These are phyloP conservation scores for Aspergillus indologenus DNA, from an alignment of 495 filamentous ascomycete species.

Conservation along the genomic window DNA sequence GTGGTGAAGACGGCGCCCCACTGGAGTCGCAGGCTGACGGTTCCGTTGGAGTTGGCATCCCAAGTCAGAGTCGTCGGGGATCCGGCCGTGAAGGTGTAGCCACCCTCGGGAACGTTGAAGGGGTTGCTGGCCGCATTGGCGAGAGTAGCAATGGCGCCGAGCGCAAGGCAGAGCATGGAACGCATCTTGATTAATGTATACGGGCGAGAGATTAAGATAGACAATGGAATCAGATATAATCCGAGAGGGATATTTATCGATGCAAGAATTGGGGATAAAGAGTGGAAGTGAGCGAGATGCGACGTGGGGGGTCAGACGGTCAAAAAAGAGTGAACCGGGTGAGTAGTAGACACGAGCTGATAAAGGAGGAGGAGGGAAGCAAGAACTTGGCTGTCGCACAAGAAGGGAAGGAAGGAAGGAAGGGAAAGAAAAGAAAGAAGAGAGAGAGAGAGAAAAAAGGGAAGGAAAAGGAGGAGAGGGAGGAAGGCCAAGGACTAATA, in stretches of 20 bases:
- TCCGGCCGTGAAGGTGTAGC: conserved; percentile 50
- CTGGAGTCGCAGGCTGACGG: conserved; percentile 53
- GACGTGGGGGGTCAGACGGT: not conserved
- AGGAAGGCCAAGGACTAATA: conserved; percentile 2
- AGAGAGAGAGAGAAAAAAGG: conserved; percentile 4
- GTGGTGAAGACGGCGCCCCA: conserved; percentile 46
- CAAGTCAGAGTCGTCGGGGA: conserved; percentile 51
- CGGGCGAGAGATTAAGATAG: conserved; percentile 7
- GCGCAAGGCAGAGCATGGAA: conserved; percentile 34
- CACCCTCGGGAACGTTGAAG: conserved; percentile 49
- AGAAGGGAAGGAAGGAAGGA: conserved; percentile 6
- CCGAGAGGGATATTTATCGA: conserved; percentile 12
- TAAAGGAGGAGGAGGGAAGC: conserved; percentile 3
- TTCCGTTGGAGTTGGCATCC: conserved; percentile 51
- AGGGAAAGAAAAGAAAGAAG: conserved; percentile 10
- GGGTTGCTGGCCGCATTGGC: conserved; percentile 45
- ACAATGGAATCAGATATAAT: conserved; percentile 9
- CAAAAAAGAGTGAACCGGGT: conserved; percentile 16
- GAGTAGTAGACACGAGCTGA: conserved; percentile 6
- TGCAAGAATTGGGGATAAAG: conserved; percentile 6
- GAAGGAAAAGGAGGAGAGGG: conserved; percentile 7
- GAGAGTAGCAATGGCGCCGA: conserved; percentile 40
- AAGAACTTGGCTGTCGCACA: conserved; percentile 6
- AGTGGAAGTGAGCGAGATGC: conserved; percentile 1
- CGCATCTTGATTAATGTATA: conserved; percentile 39